Conservation (phyloP, 768 basidiomycete species). For the Suillus subalutaceus region DNA sequence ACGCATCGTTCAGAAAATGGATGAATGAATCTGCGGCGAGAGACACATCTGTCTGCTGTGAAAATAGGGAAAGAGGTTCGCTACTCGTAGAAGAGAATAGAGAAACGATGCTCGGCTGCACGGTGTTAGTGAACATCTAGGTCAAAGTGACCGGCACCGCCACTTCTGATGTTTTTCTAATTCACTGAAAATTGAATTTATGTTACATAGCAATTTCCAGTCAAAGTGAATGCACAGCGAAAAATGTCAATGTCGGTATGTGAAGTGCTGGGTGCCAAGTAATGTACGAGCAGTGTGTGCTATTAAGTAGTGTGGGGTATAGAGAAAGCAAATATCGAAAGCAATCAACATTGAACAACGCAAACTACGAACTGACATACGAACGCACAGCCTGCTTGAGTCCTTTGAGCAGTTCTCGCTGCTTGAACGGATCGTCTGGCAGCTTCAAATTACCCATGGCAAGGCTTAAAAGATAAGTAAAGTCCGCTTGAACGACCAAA, state of each 20-base stretch:
- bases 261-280: not conserved
- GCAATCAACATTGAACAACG: not conserved
- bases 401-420: conserved; percentile 53
- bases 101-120: conserved; percentile 69
- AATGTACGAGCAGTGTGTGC: not conserved
- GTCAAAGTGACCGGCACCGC: not conserved
- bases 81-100: conserved; percentile 75
- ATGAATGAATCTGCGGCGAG: conserved; percentile 66
- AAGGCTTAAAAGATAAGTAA: conserved; percentile 73
- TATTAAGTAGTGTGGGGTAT: not conserved
- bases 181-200: not conserved
- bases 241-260: not conserved
- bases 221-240: not conserved
- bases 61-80: conserved; percentile 63
- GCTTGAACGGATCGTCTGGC: conserved; percentile 55
- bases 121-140: conserved; percentile 57
- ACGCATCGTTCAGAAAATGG: conserved; percentile 61
- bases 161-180: not conserved
- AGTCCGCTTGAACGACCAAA: conserved; percentile 86
- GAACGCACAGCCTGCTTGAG: conserved; percentile 49
- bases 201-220: conserved; percentile 1
- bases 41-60: conserved; percentile 45
- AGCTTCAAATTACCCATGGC: conserved; percentile 55
- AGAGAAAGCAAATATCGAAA: conserved; percentile 1
- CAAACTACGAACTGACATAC: conserved; percentile 14